A percentile compares a stretch with the other conserved stretches of the same genome.
phyloP scores from a whole-genome alignment of 495 filamentous ascomycete genomes.

The Neurospora terricola region DNA sequence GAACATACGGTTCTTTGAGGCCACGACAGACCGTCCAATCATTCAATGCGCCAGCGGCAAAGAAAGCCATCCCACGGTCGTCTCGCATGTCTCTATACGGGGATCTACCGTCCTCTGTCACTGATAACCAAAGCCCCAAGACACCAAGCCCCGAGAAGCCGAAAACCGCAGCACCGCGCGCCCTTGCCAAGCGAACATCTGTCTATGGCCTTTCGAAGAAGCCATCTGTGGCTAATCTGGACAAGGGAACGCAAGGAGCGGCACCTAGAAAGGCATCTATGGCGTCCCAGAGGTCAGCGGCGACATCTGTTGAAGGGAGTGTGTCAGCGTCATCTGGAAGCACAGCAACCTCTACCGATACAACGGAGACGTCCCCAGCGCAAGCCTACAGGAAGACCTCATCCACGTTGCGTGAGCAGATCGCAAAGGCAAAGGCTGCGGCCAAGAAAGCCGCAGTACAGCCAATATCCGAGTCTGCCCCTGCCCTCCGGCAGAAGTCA shows the following conservation, averaged over 20 bases:
- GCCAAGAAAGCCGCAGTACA: slow-evolving; percentile 53
- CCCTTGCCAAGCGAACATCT: slow-evolving; percentile 45
- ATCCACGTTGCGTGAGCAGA: slow-evolving; percentile 72
- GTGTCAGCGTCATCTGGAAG: slow-evolving; percentile 26
- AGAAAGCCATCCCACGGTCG: slow-evolving; percentile 1
- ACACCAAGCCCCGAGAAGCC: slow-evolving; percentile 39
- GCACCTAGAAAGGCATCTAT: slow-evolving; percentile 29
- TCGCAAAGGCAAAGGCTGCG: slow-evolving; percentile 79
- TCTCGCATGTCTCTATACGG: slow-evolving; percentile 9
- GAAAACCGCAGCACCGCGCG: slow-evolving; percentile 39
- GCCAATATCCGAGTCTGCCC: slow-evolving; percentile 25
- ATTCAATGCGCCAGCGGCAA: slow-evolving; percentile 10
- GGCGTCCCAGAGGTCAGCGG: slow-evolving; percentile 36
- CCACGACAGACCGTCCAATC: slow-evolving; percentile 17
- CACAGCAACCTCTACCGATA: slow-evolving; percentile 30
- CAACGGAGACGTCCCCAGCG: slow-evolving; percentile 22
- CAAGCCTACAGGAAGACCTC: slow-evolving; percentile 56
- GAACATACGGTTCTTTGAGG: slow-evolving; percentile 24
- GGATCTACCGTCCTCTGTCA: slow-evolving; percentile 13
- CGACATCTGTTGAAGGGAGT: slow-evolving; percentile 37
- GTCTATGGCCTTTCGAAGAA: slow-evolving; percentile 46
- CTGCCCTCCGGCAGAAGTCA: slow-evolving; percentile 26
- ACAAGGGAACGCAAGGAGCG: slow-evolving; percentile 22
- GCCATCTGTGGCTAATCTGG: slow-evolving; percentile 34
- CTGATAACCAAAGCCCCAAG: slow-evolving; percentile 15